Evolutionary conservation across 2,329 filamentous ascomycete species (phyloP), one percentile per base, ranked within the genome.

Genomic region (Parastagonospora nodorum): DNA sequence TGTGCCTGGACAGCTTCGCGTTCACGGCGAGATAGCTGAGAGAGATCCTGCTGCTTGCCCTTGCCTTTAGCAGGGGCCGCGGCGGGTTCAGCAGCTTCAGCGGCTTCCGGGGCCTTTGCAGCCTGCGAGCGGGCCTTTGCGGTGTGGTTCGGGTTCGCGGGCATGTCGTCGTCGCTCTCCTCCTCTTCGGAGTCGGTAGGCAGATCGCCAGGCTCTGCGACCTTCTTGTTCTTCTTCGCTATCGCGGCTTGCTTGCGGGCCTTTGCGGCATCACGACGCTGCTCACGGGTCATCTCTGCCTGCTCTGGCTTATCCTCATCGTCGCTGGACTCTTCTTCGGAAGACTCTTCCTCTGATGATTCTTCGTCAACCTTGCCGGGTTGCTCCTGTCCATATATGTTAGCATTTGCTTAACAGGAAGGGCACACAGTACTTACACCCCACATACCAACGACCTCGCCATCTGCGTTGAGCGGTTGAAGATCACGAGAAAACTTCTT

Each of bases 401-500:
- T 55, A 70, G 67, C 41, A 37, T 16, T 50, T 15, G 10, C 35
- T 45, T 28, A 6, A 32, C 9, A 14, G 11, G n/a, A 8, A 12
- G n/a, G 30, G 30, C 3, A 19, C 12, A 14, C 39, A 39, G 37
- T 49, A 69, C 84, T 77, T 71, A 86, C 84, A 71, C 84, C 86
- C 90, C 93, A 96, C 84, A 96, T 93, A 80, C 88, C 87, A 57
- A 93, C 81, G 63, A 90, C 86, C 69, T 94, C 94, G 64, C 93
- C 94, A 70, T 97, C 90, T 63, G 87, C 87, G 69, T 97, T 92
- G 68, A 94, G 78, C 15, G 92, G 92, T 74, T 90, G 87, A 40
- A 97, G 86, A 74, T 97, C 88, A 61, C 91, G 88, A 61, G 92
- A 97, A 79, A 95, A 99, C 71, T 96, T 88, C 78, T 97, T 96